These are phyloP conservation scores for Reutealis trisperma DNA, from an alignment of 345 rosid species.

Conservation along the genomic window DNA sequence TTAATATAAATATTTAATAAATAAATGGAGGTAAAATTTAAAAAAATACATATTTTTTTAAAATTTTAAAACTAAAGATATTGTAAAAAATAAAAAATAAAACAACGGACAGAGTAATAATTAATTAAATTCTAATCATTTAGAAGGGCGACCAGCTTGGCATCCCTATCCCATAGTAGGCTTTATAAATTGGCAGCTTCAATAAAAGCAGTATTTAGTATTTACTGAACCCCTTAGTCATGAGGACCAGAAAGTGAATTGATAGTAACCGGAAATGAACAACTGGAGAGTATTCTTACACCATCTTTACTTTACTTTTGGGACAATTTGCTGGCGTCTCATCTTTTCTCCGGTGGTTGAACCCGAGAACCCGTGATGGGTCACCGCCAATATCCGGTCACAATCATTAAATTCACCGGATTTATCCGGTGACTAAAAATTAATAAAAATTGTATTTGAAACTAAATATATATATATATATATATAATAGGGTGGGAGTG, in stretches of 20 bases:
- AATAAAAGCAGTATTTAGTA: too few relatives aligned
- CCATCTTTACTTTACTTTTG: conserved; percentile 26
- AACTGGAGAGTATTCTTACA: conserved; percentile 15
- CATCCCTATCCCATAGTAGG: not conserved
- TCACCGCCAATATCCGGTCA: conserved; percentile 41
- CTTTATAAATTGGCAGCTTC: not conserved
- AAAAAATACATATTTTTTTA: too few relatives aligned
- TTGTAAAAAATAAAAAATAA: too few relatives aligned
- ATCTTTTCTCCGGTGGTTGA: conserved; percentile 40
- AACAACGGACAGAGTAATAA: too few relatives aligned
- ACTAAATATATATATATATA: too few relatives aligned
- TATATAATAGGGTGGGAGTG: too few relatives aligned
- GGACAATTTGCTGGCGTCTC: conserved; percentile 41
- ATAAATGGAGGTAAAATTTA: too few relatives aligned
- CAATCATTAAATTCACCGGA: conserved; percentile 25
- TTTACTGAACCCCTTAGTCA: not conserved
- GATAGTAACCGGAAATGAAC: conserved; percentile 16
- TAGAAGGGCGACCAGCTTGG: too few relatives aligned
- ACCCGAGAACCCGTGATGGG: conserved; percentile 53
- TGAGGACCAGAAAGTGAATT: conserved; percentile 19
- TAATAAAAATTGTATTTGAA: too few relatives aligned
- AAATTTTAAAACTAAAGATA: too few relatives aligned
- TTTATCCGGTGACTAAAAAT: conserved; percentile 21
- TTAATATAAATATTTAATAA: too few relatives aligned
- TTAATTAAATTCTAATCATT: too few relatives aligned